Conservation (phyloP, 2,329 filamentous ascomycete species). For the Colletotrichum trifolii region DNA sequence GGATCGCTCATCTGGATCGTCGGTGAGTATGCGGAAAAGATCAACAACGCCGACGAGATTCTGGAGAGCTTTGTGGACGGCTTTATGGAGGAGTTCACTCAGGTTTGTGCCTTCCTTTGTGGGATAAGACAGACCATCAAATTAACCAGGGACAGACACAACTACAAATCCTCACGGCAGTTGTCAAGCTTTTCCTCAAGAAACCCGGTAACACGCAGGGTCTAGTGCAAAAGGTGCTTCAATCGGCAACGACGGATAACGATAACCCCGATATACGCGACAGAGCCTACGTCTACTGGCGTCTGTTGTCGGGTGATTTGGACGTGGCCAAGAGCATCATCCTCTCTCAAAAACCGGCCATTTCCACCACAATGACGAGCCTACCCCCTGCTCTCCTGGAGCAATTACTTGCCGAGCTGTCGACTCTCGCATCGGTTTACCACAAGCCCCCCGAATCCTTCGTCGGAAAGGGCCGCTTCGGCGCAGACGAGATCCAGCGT, state of each 20-base stretch:
- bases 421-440: slow-evolving; percentile 95
- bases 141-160: slow-evolving; percentile 74
- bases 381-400: slow-evolving; percentile 87
- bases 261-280: slow-evolving; percentile 98
- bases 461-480: slow-evolving; percentile 92
- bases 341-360: slow-evolving; percentile 92
- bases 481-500: slow-evolving; percentile 92
- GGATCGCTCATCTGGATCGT: slow-evolving; percentile 98
- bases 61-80: slow-evolving; percentile 90
- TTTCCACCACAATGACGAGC: slow-evolving; percentile 92
- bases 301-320: slow-evolving; percentile 90
- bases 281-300: slow-evolving; percentile 98
- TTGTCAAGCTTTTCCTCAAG: slow-evolving; percentile 97
- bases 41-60: slow-evolving; percentile 97
- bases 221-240: slow-evolving; percentile 93
- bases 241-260: slow-evolving; percentile 91
- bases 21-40: slow-evolving; percentile 98
- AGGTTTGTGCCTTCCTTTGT: slow-evolving; percentile 63
- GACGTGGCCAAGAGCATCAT: slow-evolving; percentile 90
- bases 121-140: not conserved
- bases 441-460: slow-evolving; percentile 99
- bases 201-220: slow-evolving; percentile 92
- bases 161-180: slow-evolving; percentile 94
- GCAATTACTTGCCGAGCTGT: slow-evolving; percentile 89
- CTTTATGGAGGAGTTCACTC: slow-evolving; percentile 96